These are phyloP conservation scores for Pestalotiopsis sp. DNA, from an alignment of 2,329 filamentous ascomycete genomes.

Conservation along the genomic window DNA sequence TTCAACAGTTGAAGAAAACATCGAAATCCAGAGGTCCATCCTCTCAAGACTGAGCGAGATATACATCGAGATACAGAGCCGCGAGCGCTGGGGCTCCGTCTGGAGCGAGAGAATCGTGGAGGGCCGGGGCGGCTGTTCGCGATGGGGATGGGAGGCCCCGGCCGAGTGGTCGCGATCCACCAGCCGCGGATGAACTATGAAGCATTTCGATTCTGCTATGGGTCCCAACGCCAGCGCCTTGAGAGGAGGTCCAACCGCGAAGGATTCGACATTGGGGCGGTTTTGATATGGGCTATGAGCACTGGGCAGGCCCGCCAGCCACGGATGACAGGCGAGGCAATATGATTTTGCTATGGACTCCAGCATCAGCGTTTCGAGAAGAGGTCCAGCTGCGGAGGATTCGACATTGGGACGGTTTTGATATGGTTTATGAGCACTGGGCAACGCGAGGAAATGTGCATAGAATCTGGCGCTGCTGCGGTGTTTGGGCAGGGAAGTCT, in stretches of 20 bases:
- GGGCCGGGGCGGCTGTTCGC: constrained; percentile 13
- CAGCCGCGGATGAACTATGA: neutral
- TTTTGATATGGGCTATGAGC: neutral
- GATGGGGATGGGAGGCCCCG: neutral
- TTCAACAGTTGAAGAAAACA: constrained; percentile 39
- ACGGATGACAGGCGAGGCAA: no score
- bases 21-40: constrained; percentile 49
- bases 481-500: neutral
- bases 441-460: neutral
- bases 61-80: constrained; percentile 49
- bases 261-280: no score
- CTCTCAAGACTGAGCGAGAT: constrained; percentile 51
- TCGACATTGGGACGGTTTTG: neutral
- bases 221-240: no score
- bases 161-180: neutral
- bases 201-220: no score
- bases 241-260: no score
- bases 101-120: constrained; percentile 25
- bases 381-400: neutral
- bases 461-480: neutral
- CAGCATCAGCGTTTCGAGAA: no score
- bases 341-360: no score
- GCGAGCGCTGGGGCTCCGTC: constrained; percentile 40
- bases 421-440: neutral
- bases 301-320: neutral